Evolutionary conservation across 768 basidiomycete species (phyloP).

Genomic region (Mycena kentingensis): DNA sequence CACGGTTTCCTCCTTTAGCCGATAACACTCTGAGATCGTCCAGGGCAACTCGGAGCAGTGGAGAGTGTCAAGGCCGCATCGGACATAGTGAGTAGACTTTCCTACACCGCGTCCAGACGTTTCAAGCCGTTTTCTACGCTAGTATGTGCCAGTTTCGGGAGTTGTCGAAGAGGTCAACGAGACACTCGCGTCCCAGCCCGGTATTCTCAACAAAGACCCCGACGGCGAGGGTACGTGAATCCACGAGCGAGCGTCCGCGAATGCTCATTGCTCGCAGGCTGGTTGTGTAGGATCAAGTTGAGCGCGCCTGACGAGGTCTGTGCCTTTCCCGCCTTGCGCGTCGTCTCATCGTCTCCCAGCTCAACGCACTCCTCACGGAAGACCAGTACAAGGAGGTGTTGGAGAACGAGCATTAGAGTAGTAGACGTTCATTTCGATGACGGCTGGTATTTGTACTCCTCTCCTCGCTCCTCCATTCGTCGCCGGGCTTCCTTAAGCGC

Average conservation of each 20-base stretch:
- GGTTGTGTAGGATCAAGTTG: slow-evolving; percentile 93
- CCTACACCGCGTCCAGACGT: slow-evolving; percentile 1
- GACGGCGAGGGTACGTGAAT: slow-evolving; percentile 70
- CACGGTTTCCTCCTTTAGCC: slow-evolving; percentile 40
- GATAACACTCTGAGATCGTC: background rate
- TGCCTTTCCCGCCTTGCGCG: background rate
- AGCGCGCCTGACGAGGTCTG: slow-evolving; percentile 75
- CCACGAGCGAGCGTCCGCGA: background rate
- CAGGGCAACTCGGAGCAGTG: slow-evolving; percentile 87
- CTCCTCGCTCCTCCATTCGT: slow-evolving; percentile 91
- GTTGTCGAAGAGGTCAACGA: slow-evolving; percentile 79
- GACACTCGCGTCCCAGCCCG: slow-evolving; percentile 63
- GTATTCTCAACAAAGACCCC: slow-evolving; percentile 85
- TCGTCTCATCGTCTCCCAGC: slow-evolving; percentile 38
- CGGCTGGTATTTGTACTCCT: slow-evolving; percentile 82
- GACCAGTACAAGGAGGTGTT: slow-evolving; percentile 66
- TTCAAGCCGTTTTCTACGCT: slow-evolving; percentile 15
- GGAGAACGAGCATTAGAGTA: slow-evolving; percentile 26
- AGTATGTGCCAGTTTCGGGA: slow-evolving; percentile 95
- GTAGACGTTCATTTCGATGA: slow-evolving; percentile 38
- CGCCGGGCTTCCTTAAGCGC: slow-evolving; percentile 86
- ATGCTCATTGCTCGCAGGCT: slow-evolving; percentile 65
- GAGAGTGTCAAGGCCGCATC: slow-evolving; percentile 97
- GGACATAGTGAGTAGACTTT: slow-evolving; percentile 68
- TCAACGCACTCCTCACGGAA: slow-evolving; percentile 69